Conservation (phyloP, 169 alveolate species). For the Eimeria sp. region DNA sequence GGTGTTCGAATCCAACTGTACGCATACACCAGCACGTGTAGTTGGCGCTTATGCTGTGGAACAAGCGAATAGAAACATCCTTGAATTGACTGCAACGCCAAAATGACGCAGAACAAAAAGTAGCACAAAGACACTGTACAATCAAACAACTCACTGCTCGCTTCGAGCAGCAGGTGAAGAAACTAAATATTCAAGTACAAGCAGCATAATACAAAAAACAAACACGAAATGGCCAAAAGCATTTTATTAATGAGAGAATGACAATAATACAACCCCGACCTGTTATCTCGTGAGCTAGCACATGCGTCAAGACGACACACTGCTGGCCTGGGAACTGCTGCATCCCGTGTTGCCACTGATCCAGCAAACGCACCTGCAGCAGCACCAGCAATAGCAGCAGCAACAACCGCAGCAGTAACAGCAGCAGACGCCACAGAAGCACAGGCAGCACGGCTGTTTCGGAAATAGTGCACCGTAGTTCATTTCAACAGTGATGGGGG, state of each 20-base stretch:
- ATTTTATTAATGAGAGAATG: too few species aligned
- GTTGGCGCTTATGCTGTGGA: background rate
- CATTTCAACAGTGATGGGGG: too few species aligned
- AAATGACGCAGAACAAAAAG: too few species aligned
- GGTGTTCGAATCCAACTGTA: slow-evolving; percentile 83
- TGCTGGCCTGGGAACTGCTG: slow-evolving; percentile 81
- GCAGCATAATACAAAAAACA: background rate
- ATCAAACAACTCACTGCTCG: too few species aligned
- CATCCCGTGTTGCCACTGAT: slow-evolving; percentile 71
- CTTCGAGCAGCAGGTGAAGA: too few species aligned
- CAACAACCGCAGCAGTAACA: background rate
- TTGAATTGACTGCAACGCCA: background rate
- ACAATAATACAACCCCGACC: background rate
- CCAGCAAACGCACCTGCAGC: slow-evolving; percentile 72
- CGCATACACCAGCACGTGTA: background rate
- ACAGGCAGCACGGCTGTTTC: background rate
- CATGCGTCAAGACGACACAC: slow-evolving; percentile 76
- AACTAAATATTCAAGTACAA: background rate
- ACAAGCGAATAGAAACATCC: background rate
- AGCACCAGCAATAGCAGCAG: background rate
- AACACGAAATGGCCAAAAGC: too few species aligned
- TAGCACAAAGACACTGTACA: too few species aligned
- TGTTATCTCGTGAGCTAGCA: slow-evolving; percentile 81
- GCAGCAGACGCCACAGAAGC: background rate
- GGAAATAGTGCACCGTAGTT: background rate